phyloP scores from a whole-genome alignment of 352 stramenopile species.

The Pythium pectinolyticum region DNA sequence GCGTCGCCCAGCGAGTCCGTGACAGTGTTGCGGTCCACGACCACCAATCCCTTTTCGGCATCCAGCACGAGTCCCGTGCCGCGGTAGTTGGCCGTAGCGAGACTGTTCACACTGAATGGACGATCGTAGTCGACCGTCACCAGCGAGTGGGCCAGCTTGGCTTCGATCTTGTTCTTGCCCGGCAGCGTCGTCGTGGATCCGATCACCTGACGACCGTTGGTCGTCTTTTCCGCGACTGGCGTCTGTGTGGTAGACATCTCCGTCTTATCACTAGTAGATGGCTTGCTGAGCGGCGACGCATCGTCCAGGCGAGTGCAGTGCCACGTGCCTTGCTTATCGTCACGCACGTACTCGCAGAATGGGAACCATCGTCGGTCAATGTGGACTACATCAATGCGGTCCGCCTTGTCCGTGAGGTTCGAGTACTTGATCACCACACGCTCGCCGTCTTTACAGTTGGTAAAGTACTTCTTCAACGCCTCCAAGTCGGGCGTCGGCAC shows the following conservation, averaged over 20 bases:
- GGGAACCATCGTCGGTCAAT: slow-evolving; percentile 92
- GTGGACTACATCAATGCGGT: slow-evolving; percentile 85
- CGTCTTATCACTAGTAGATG: slow-evolving; percentile 6
- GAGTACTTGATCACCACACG: slow-evolving; percentile 86
- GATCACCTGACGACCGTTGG: slow-evolving; percentile 38
- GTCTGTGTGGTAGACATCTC: background rate
- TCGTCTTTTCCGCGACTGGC: background rate
- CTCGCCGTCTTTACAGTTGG: slow-evolving; percentile 73
- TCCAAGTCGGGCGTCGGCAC: slow-evolving; percentile 85
- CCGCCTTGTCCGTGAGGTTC: slow-evolving; percentile 68
- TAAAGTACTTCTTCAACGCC: slow-evolving; percentile 76
- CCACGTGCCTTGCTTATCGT: slow-evolving; percentile 80
- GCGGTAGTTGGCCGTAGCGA: slow-evolving; percentile 84
- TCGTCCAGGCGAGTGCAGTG: slow-evolving; percentile 67
- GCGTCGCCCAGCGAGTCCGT: slow-evolving; percentile 86
- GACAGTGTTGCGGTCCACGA: slow-evolving; percentile 92
- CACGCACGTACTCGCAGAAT: slow-evolving; percentile 78
- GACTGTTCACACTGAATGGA: slow-evolving; percentile 84
- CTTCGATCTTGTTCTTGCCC: slow-evolving; percentile 80
- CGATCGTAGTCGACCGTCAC: slow-evolving; percentile 86
- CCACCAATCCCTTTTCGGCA: slow-evolving; percentile 80
- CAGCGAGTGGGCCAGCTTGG: slow-evolving; percentile 79
- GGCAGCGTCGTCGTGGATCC: slow-evolving; percentile 80
- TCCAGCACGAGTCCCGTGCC: slow-evolving; percentile 90
- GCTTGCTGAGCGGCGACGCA: slow-evolving; percentile 1